Percentiles rank a stretch among this genome's conserved stretches.
These are phyloP conservation scores for Begonia loranthoides DNA, from an alignment of 306 rosid genomes.

Conservation along the genomic window DNA sequence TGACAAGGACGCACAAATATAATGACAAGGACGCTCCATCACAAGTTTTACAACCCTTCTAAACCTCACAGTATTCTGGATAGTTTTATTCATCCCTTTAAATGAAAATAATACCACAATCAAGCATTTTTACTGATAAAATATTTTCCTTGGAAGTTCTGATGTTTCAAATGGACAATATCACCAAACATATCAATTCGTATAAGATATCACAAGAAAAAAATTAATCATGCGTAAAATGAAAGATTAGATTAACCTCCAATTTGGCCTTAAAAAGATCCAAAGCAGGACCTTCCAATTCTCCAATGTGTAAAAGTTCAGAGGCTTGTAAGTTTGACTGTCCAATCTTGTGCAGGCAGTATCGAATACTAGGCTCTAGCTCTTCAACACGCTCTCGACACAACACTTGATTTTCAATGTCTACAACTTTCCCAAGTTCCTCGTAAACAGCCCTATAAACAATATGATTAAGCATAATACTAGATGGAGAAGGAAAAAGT, in stretches of 20 bases:
- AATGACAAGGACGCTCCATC: too few relatives aligned
- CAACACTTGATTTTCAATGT: constrained; percentile 82
- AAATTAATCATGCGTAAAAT: not conserved
- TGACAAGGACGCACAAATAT: too few relatives aligned
- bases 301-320: constrained; percentile 81
- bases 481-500: too few relatives aligned
- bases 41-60: too few relatives aligned
- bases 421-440: constrained; percentile 95
- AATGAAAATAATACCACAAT: too few relatives aligned
- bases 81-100: too few relatives aligned
- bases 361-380: constrained; percentile 88
- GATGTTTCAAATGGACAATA: too few relatives aligned
- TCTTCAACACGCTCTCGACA: constrained; percentile 98
- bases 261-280: constrained; percentile 90
- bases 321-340: constrained; percentile 89
- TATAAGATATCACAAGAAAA: not conserved
- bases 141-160: too few relatives aligned
- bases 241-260: constrained; percentile 47
- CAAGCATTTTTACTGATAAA: too few relatives aligned
- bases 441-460: constrained; percentile 74
- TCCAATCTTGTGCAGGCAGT: constrained; percentile 87
- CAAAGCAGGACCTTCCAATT: constrained; percentile 98
- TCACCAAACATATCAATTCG: not conserved
- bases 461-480: not conserved
- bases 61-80: too few relatives aligned